Evolutionary conservation across 1,284 basidiomycete species (phyloP).

Genomic region (Acaromyces ingoldii): DNA sequence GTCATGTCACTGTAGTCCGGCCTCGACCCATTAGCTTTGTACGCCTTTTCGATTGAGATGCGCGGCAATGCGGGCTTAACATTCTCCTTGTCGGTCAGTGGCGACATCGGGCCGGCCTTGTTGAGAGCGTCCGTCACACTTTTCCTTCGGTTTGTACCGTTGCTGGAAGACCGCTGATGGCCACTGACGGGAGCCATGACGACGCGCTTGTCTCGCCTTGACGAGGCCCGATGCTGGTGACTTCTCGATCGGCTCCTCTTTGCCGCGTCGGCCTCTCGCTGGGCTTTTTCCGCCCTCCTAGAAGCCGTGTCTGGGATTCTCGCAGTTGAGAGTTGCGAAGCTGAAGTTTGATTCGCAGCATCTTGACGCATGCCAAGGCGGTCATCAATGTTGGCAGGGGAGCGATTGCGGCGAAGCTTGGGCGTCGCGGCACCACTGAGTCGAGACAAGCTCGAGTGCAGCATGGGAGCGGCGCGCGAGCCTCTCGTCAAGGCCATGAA

Average conservation of each 20-base stretch:
- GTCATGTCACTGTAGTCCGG: neutral
- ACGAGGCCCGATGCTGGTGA: too few relatives aligned
- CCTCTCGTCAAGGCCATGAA: constrained; percentile 80
- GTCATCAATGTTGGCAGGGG: neutral
- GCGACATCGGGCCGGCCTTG: too few relatives aligned
- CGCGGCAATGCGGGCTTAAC: neutral
- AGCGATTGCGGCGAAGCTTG: neutral
- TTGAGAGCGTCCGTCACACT: neutral
- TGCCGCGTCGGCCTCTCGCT: too few relatives aligned
- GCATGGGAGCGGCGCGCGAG: constrained; percentile 53
- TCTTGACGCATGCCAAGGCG: neutral
- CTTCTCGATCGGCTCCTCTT: too few relatives aligned
- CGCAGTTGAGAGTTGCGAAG: neutral
- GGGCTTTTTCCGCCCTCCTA: too few relatives aligned
- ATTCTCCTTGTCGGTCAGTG: too few relatives aligned
- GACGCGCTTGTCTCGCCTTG: too few relatives aligned
- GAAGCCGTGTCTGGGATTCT: neutral
- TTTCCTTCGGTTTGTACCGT: neutral
- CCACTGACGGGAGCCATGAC: neutral
- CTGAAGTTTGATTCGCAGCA: too few relatives aligned
- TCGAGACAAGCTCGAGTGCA: constrained; percentile 20
- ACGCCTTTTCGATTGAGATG: neutral
- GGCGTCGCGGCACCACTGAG: neutral
- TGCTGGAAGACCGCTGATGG: neutral
- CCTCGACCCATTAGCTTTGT: too few relatives aligned